A percentile compares a stretch with the other conserved stretches of the same genome.
phyloP scores from a whole-genome alignment of 1,284 basidiomycete species.

The Mycena citricolor region DNA sequence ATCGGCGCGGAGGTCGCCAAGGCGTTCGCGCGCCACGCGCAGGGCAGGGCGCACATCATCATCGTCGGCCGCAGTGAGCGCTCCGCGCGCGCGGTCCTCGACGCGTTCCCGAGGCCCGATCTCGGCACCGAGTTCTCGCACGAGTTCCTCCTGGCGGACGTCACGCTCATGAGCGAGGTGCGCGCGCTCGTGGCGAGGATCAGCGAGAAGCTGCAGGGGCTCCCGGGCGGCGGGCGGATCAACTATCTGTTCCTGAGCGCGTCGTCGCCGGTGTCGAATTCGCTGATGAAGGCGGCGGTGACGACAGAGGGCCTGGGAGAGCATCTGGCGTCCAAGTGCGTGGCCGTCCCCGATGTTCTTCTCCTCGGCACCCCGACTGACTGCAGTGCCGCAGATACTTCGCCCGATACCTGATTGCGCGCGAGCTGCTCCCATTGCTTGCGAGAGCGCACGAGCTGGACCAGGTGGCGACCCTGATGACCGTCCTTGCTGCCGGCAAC shows the following conservation, averaged over 20 bases:
- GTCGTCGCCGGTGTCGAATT: too few species aligned
- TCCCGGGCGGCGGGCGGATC: too few species aligned
- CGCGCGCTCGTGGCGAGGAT: too few species aligned
- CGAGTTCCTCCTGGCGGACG: conserved; percentile 9
- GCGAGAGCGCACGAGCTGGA: not conserved
- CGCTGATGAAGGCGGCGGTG: too few species aligned
- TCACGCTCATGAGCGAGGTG: conserved; percentile 4
- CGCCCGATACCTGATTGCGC: conserved; percentile 6
- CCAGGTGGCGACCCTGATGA: conserved; percentile 6
- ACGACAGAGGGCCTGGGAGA: too few species aligned
- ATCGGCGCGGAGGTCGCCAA: conserved; percentile 35
- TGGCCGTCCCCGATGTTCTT: too few species aligned
- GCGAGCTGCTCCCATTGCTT: conserved; percentile 6
- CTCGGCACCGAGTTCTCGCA: not conserved
- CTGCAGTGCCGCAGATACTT: conserved; percentile 8
- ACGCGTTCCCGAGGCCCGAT: conserved; percentile 11
- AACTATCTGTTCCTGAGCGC: too few species aligned
- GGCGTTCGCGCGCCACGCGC: conserved; percentile 29
- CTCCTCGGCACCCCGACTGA: too few species aligned
- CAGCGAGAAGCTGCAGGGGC: too few species aligned
- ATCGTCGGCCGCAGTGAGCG: conserved; percentile 35
- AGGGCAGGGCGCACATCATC: conserved; percentile 33
- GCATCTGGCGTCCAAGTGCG: too few species aligned
- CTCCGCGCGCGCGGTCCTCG: conserved; percentile 34
- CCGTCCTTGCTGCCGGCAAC: conserved; percentile 4